These are phyloP conservation scores for Dorcoceras hygrometricum DNA, from an alignment of 257 asterid species.

Conservation along the genomic window DNA sequence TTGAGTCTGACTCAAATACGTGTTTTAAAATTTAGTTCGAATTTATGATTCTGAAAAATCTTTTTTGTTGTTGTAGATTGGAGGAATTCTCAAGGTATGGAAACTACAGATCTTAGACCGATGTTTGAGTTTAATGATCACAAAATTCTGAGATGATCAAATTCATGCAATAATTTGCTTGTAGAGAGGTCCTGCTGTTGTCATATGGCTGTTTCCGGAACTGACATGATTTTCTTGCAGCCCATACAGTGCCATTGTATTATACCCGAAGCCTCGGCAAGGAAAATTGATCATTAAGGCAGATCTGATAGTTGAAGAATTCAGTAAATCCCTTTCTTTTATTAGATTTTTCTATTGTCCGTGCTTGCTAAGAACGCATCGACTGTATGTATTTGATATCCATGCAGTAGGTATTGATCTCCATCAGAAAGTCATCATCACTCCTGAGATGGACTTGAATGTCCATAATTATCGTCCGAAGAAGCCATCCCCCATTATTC, in stretches of 20 bases:
- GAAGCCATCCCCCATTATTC: slow-evolving; percentile 36
- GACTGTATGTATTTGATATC: slow-evolving; percentile 27
- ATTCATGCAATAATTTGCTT: slow-evolving; percentile 23
- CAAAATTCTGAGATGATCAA: slow-evolving; percentile 18
- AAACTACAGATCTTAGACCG: slow-evolving; percentile 24
- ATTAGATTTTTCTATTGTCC: slow-evolving; percentile 4
- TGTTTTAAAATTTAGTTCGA: slow-evolving; percentile 20
- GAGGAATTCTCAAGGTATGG: slow-evolving; percentile 82
- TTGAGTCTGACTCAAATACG: background rate
- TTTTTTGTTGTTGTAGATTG: slow-evolving; percentile 56
- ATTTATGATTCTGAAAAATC: slow-evolving; percentile 22
- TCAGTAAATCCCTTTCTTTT: slow-evolving; percentile 43
- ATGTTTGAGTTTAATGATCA: slow-evolving; percentile 15
- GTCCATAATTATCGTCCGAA: slow-evolving; percentile 35
- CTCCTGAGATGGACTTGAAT: slow-evolving; percentile 42
- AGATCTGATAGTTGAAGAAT: slow-evolving; percentile 79
- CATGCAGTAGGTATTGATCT: slow-evolving; percentile 90
- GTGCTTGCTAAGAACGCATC: slow-evolving; percentile 23
- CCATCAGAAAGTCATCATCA: slow-evolving; percentile 59
- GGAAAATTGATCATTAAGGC: slow-evolving; percentile 76
- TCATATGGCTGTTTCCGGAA: background rate
- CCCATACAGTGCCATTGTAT: slow-evolving; percentile 68
- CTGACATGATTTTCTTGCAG: slow-evolving; percentile 47
- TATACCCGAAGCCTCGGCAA: slow-evolving; percentile 57
- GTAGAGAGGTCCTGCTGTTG: slow-evolving; percentile 15